A percentile compares a stretch with the other conserved stretches of the same genome.
Evolutionary conservation across 139 green algal genomes (phyloP).

Genomic region (Picochlorum sp.): DNA sequence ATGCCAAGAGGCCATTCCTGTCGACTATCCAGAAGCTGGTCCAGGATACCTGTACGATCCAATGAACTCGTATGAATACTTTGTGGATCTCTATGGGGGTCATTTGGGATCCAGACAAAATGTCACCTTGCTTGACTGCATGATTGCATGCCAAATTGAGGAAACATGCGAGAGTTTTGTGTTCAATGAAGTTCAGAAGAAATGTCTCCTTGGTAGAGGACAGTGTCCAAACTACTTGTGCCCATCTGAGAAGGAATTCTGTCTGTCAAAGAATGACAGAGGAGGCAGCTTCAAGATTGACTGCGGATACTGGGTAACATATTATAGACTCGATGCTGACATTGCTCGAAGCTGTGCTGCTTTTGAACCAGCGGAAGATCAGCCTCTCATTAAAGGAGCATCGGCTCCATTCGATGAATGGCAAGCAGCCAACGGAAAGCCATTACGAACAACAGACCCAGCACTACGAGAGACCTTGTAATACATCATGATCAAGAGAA

Average conservation of each 20-base stretch:
- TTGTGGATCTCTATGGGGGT: conserved; percentile 3
- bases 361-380: not conserved
- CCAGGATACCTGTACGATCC: conserved; percentile 46
- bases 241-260: not conserved
- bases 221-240: conserved; percentile 17
- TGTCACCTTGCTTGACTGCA: conserved; percentile 26
- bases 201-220: conserved; percentile 35
- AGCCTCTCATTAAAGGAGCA: not conserved
- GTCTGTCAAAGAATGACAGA: conserved; percentile 21
- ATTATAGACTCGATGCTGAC: conserved; percentile 31
- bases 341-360: not conserved
- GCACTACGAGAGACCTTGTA: no score
- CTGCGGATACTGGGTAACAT: conserved; percentile 40
- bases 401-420: not conserved
- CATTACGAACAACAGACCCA: no score
- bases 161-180: conserved; percentile 25
- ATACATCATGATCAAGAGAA: no score
- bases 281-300: conserved; percentile 14
- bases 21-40: conserved; percentile 31
- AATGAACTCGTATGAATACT: conserved; percentile 24
- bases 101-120: conserved; percentile 24
- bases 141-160: conserved; percentile 25
- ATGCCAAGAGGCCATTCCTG: conserved; percentile 35
- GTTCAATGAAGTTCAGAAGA: conserved; percentile 29
- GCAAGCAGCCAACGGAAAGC: not conserved